Evolutionary conservation across 176 grass and related monocot genomes (phyloP).

Genomic region (Poa pratensis): DNA sequence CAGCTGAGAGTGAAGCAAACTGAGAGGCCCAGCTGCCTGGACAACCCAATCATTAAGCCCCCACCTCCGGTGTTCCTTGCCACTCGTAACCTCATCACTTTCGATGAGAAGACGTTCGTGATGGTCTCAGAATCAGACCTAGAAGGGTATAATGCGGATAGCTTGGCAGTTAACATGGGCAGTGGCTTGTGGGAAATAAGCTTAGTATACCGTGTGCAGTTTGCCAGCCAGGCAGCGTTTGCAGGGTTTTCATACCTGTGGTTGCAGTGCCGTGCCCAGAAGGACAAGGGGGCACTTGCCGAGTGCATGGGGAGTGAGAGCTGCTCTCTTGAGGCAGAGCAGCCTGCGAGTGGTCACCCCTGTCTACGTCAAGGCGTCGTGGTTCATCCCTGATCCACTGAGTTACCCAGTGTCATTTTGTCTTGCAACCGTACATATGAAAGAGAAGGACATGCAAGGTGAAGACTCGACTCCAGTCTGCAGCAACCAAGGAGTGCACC

Average conservation of each 20-base stretch:
- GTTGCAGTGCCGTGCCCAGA: conserved; percentile 53
- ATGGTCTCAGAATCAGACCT: conserved; percentile 85
- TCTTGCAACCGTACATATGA: conserved; percentile 44
- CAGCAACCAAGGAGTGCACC: conserved; percentile 57
- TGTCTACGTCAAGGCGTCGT: conserved; percentile 65
- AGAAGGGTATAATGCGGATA: conserved; percentile 61
- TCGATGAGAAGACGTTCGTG: conserved; percentile 77
- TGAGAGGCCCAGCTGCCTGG: conserved; percentile 8
- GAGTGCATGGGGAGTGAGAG: conserved; percentile 56
- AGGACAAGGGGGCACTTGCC: conserved; percentile 30
- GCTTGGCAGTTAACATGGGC: conserved; percentile 42
- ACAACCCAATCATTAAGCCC: conserved; percentile 50
- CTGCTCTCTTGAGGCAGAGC: conserved; percentile 73
- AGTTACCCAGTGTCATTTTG: conserved; percentile 37
- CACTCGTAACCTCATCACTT: conserved; percentile 53
- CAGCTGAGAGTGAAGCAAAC: conserved; percentile 59
- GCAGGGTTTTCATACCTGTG: conserved; percentile 73
- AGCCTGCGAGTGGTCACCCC: conserved; percentile 44
- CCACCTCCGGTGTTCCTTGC: conserved; percentile 40
- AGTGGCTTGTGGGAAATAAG: conserved; percentile 77
- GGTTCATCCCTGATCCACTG: conserved; percentile 54
- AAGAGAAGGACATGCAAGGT: conserved; percentile 38
- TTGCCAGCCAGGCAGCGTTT: conserved; percentile 69
- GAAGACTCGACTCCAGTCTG: conserved; percentile 41
- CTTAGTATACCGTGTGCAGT: conserved; percentile 68